Conservation (phyloP, 306 rosid species). For the Prunus mongolica region DNA sequence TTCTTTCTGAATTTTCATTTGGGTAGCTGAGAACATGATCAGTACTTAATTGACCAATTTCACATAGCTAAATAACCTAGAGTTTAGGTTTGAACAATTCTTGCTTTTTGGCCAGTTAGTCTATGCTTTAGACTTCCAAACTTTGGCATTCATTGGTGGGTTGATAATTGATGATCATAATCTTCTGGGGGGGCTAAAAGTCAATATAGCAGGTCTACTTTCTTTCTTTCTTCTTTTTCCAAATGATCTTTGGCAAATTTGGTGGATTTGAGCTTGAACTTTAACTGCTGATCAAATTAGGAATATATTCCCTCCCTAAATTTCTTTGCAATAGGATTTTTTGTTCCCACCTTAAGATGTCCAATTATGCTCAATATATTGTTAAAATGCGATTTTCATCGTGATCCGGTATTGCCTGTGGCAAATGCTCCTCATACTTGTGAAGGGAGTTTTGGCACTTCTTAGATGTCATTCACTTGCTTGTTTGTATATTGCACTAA, state of each 20-base stretch:
- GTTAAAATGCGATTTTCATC: background rate
- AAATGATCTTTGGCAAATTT: background rate
- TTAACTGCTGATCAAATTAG: background rate
- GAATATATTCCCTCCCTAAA: constrained; percentile 21
- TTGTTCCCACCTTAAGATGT: background rate
- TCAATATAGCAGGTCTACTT: constrained; percentile 14
- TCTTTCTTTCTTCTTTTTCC: background rate
- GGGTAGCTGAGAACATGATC: too few relatives aligned
- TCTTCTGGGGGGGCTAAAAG: constrained; percentile 7
- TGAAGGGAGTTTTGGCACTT: background rate
- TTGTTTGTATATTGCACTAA: background rate
- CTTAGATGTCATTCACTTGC: background rate
- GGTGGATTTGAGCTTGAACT: constrained; percentile 11
- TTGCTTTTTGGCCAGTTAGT: constrained; percentile 6
- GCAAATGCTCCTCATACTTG: background rate
- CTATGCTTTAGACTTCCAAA: background rate
- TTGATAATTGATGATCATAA: constrained; percentile 20
- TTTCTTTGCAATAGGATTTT: background rate
- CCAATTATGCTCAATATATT: background rate
- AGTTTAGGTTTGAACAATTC: background rate
- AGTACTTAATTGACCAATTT: constrained; percentile 12
- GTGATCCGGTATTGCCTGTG: background rate
- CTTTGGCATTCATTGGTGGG: background rate
- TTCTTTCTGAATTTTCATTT: background rate
- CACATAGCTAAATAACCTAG: background rate